phyloP scores from a whole-genome alignment of 2,329 filamentous ascomycete genomes.

The Colletotrichum scovillei region DNA sequence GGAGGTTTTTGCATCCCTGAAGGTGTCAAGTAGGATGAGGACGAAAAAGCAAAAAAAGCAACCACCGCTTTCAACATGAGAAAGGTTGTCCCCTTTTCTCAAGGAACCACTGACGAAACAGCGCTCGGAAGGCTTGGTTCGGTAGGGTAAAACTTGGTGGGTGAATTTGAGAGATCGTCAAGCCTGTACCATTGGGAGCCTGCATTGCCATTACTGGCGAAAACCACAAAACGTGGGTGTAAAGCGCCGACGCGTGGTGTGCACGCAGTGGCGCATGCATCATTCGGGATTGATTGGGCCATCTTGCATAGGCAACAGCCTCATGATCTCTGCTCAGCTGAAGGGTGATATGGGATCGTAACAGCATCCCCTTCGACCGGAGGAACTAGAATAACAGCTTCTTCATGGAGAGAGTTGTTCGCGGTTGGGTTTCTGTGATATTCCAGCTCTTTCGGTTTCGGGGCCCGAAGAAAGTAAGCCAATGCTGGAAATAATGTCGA shows the following conservation, averaged over 20 bases:
- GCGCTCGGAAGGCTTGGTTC: neutral
- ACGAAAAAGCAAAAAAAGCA: neutral
- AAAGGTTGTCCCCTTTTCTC: neutral
- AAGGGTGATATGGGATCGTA: constrained; percentile 5
- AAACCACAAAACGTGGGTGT: neutral
- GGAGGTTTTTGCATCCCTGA: neutral
- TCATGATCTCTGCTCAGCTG: constrained; percentile 22
- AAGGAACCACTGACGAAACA: neutral
- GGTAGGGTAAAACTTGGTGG: neutral
- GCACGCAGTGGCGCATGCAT: constrained; percentile 10
- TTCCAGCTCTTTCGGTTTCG: neutral
- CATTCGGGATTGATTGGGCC: constrained; percentile 10
- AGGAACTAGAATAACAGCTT: neutral
- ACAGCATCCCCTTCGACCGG: neutral
- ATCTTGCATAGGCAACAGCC: constrained; percentile 20
- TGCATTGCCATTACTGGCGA: neutral
- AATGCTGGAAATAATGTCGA: neutral
- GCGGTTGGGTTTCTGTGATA: neutral
- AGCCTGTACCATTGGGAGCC: neutral
- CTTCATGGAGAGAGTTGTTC: neutral
- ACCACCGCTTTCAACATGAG: neutral
- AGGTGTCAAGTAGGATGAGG: neutral
- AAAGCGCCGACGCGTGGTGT: neutral
- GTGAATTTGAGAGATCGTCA: neutral
- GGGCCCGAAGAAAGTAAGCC: neutral